Base-by-base conservation (phyloP, 2,329 filamentous ascomycete species). In the Annulohypoxylon truncatum region DNA sequence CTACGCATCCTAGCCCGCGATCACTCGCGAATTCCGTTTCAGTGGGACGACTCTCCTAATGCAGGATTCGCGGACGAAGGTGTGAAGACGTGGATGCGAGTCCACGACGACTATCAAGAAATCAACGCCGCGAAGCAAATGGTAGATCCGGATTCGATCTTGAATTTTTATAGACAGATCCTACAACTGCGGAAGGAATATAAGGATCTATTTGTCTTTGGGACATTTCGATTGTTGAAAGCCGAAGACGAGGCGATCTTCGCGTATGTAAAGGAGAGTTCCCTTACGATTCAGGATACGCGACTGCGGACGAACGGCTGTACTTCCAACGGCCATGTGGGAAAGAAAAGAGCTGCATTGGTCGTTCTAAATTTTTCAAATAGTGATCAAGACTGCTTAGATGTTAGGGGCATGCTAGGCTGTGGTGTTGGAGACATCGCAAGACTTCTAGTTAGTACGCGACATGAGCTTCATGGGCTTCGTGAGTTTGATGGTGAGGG, bases 11-110 rank as follows among this genome's bases (percentile, higher is more conserved):
- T 91, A 38, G 89, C 84, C 0, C 81, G 89, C 5, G 90, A 92
- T 67, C 86, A 92, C 72, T 82, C 88, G 1, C 81, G 90, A 0
- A 84, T 89, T 1, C 90, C 90, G 0, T 87, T 92, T 74, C 89
- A 90, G 55, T 93, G 90, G 90, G 83, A 85, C 54, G 81, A 77
- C 1, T 79, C 80, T 0, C 77, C 83, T 0, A 83, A 90, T 65
- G 87, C 87, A 0, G 90, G 90, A 0, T 92, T 93, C 76, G 85
- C 87, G 0, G 70, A 73, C 12, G 68, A 61, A 0, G 68, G 61
- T 0, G 74, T 73, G 0, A 82, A 82, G 67, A 88, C 90, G 0
- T 92, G 90, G 90, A 92, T 92, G 87, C 82, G 86, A 1, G 84
- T 89, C 1, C 88, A 91, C 70, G 86, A 90, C 18, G 81, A 84